phyloP scores from a whole-genome alignment of 495 filamentous ascomycete genomes.

The Parathielavia hyrcaniae region DNA sequence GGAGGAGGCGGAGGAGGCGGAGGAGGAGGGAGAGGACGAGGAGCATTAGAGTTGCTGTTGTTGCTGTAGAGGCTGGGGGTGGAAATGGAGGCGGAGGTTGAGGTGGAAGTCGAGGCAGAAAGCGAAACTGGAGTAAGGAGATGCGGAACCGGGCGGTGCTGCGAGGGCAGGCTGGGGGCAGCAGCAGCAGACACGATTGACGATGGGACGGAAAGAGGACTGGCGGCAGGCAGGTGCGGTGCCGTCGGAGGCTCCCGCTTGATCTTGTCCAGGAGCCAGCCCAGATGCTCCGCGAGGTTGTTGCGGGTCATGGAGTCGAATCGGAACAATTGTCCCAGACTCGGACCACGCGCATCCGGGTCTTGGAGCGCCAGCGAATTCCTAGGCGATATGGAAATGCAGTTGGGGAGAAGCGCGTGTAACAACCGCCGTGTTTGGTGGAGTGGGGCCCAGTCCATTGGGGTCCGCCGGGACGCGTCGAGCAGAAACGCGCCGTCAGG shows the following conservation, averaged over 20 bases:
- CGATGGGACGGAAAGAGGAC: slow-evolving; percentile 7
- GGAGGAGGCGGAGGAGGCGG: no score
- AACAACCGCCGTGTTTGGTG: slow-evolving; percentile 16
- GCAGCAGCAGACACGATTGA: slow-evolving; percentile 6
- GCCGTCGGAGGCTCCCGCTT: slow-evolving; percentile 30
- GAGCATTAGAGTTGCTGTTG: neutral
- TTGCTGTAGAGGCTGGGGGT: neutral
- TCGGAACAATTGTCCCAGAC: slow-evolving; percentile 33
- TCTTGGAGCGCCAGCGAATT: slow-evolving; percentile 18
- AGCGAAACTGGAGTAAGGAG: neutral
- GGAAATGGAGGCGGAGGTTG: neutral
- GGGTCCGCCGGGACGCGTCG: slow-evolving; percentile 14
- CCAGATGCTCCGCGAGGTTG: slow-evolving; percentile 23
- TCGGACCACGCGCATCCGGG: slow-evolving; percentile 30
- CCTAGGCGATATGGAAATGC: neutral
- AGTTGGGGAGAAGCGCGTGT: slow-evolving; percentile 1
- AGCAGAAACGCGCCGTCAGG: slow-evolving; percentile 27
- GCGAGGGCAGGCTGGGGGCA: neutral
- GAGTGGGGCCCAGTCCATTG: slow-evolving; percentile 15
- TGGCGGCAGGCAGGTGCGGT: slow-evolving; percentile 26
- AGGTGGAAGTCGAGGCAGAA: neutral
- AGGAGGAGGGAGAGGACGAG: neutral
- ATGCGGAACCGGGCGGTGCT: neutral
- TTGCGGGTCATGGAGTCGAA: slow-evolving; percentile 56
- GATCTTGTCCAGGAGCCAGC: slow-evolving; percentile 33